Evolutionary conservation across 75 land plant species (phyloP).

Genomic region (Larix kaempferi): DNA sequence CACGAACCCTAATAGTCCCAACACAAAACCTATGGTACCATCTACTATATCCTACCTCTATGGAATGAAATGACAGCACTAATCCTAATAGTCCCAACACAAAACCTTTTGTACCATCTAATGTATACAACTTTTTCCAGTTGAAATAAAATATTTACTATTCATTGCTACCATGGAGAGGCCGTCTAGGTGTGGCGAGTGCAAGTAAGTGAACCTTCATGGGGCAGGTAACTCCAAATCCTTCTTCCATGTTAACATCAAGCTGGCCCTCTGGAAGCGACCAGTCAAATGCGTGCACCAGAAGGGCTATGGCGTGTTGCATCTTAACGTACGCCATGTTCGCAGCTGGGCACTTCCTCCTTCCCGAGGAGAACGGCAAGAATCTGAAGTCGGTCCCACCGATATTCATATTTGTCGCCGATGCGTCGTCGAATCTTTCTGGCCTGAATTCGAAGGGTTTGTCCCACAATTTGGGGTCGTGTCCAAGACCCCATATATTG

Average conservation of each 20-base stretch:
- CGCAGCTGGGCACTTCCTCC: constrained; percentile 13
- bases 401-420: neutral
- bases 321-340: constrained; percentile 11
- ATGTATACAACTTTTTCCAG: no score
- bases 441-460: constrained; percentile 34
- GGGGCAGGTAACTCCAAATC: neutral
- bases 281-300: constrained; percentile 19
- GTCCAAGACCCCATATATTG: constrained; percentile 36
- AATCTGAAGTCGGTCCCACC: constrained; percentile 5
- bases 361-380: constrained; percentile 12
- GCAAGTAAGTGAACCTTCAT: constrained; percentile 5
- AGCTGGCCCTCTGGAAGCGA: neutral
- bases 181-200: neutral
- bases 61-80: no score
- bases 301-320: constrained; percentile 13
- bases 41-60: no score
- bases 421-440: constrained; percentile 27
- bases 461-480: constrained; percentile 34
- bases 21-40: no score
- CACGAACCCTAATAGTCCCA: no score
- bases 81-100: no score
- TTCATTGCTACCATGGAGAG: no score
- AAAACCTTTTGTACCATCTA: no score
- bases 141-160: no score
- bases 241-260: constrained; percentile 6